Evolutionary conservation across 352 stramenopile species (phyloP).

Genomic region (Phytophthora megakarya): DNA sequence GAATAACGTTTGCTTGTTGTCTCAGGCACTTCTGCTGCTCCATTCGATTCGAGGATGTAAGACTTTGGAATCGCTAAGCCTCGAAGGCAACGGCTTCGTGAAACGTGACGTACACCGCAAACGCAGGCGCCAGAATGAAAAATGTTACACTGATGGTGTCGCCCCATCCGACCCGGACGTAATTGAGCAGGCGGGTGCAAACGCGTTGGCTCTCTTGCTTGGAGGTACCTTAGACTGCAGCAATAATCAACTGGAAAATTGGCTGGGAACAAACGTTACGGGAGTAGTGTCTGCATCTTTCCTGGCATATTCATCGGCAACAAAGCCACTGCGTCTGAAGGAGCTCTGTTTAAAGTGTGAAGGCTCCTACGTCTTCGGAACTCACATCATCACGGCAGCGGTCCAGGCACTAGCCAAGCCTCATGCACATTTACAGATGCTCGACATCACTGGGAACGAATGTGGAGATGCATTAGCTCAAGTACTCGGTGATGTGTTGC

Average conservation of each 20-base stretch:
- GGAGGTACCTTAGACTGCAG: constrained; percentile 29
- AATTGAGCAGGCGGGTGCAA: constrained; percentile 49
- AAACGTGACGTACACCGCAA: constrained; percentile 36
- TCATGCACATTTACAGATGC: constrained; percentile 52
- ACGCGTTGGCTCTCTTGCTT: constrained; percentile 51
- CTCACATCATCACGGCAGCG: constrained; percentile 49
- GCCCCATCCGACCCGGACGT: constrained; percentile 17
- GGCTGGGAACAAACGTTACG: constrained; percentile 22
- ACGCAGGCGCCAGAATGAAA: constrained; percentile 20
- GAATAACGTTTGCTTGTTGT: constrained; percentile 10
- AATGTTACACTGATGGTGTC: constrained; percentile 20
- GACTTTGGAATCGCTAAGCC: constrained; percentile 59
- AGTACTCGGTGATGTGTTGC: constrained; percentile 51
- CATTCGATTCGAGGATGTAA: constrained; percentile 61
- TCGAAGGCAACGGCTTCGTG: constrained; percentile 72
- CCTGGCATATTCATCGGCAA: constrained; percentile 13
- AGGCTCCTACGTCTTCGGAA: constrained; percentile 56
- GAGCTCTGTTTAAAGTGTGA: constrained; percentile 66
- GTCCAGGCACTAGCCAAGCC: constrained; percentile 52
- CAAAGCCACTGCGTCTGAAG: constrained; percentile 47
- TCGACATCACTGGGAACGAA: constrained; percentile 78
- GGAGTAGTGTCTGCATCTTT: constrained; percentile 15
- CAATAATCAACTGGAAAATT: constrained; percentile 25
- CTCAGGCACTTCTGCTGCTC: constrained; percentile 59
- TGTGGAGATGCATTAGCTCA: constrained; percentile 65